These are phyloP conservation scores for Colletotrichum sp. DNA, from an alignment of 2,329 filamentous ascomycete genomes.

Conservation along the genomic window DNA sequence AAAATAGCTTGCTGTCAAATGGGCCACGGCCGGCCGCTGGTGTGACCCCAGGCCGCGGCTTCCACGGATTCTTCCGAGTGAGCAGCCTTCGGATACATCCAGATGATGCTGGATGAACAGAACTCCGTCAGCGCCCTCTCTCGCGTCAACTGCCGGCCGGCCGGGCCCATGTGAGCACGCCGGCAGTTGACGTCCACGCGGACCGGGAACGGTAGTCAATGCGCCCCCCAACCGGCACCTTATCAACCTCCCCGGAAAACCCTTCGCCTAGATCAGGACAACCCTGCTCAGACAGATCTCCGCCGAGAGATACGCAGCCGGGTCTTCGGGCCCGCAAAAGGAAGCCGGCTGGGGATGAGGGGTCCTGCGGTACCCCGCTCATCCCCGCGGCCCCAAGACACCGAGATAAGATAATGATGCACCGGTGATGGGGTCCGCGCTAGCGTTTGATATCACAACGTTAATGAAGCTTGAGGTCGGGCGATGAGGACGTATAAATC, in stretches of 20 bases:
- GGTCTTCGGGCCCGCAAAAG: background rate
- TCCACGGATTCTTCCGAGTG: background rate
- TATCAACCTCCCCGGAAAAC: background rate
- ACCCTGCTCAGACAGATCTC: background rate
- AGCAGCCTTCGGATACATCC: background rate
- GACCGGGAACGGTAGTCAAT: background rate
- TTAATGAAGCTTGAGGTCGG: background rate
- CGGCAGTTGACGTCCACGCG: background rate
- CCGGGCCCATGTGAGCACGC: background rate
- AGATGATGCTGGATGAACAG: background rate
- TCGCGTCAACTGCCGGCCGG: background rate
- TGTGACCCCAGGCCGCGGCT: background rate
- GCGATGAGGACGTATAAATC: background rate
- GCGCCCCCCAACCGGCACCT: background rate
- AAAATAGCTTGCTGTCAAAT: background rate
- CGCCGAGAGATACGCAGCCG: background rate
- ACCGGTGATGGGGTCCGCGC: background rate
- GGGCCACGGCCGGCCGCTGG: fast-evolving
- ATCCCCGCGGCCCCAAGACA: background rate
- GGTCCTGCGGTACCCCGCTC: background rate
- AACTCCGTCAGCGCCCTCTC: fast-evolving
- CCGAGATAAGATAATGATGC: background rate
- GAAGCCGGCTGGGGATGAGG: background rate
- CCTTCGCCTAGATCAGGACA: background rate
- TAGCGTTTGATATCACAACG: background rate